Evolutionary conservation across 148 eudicot species (phyloP).

Genomic region (Heliosperma pusillum): DNA sequence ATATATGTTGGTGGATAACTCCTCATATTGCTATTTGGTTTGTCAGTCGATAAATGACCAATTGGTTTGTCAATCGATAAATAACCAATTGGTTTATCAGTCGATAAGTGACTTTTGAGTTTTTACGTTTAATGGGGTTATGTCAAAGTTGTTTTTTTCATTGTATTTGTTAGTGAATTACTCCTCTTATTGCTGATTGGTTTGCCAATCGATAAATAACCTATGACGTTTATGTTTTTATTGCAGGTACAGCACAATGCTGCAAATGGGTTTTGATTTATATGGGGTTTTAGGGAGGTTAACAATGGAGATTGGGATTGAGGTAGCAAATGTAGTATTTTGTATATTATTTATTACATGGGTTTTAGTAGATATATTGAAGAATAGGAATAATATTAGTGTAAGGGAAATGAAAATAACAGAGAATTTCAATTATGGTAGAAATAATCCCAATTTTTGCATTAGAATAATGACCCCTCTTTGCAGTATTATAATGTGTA

Average conservation of each 20-base stretch:
- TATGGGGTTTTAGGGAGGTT: constrained; percentile 26
- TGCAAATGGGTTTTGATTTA: constrained; percentile 18
- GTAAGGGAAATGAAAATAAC: constrained; percentile 4
- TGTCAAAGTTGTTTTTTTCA: no score
- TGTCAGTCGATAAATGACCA: no score
- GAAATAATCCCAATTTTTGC: constrained; percentile 19
- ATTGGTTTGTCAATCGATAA: no score
- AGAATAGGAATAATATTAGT: constrained; percentile 20
- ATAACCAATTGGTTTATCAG: no score
- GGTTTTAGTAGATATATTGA: constrained; percentile 48
- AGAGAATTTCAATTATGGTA: constrained; percentile 10
- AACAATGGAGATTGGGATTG: constrained; percentile 41
- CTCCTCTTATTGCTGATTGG: background rate
- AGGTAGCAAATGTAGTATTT: constrained; percentile 48
- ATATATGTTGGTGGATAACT: background rate
- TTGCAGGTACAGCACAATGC: constrained; percentile 29
- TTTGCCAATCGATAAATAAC: background rate
- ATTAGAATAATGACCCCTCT: constrained; percentile 35
- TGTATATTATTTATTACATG: constrained; percentile 48
- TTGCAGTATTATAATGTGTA: constrained; percentile 36
- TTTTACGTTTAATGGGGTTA: no score
- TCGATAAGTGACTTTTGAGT: no score
- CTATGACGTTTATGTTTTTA: background rate
- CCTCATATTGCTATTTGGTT: no score
- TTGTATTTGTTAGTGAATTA: background rate